These are phyloP conservation scores for Ogataea siamensis DNA, from an alignment of 805 yeast species.

Conservation along the genomic window DNA sequence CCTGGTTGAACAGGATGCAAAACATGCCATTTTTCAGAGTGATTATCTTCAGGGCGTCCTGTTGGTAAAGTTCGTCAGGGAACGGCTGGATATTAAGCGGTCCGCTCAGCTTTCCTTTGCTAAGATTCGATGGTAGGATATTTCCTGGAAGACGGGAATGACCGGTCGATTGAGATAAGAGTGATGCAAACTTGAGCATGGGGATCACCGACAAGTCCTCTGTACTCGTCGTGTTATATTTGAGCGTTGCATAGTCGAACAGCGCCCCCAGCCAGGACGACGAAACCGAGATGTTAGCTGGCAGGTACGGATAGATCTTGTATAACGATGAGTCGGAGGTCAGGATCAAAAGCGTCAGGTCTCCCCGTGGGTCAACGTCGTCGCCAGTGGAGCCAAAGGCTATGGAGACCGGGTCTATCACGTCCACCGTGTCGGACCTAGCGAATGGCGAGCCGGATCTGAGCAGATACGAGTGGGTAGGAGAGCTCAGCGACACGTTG, in stretches of 20 bases:
- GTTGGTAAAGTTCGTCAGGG: slow-evolving; percentile 51
- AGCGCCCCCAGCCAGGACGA: slow-evolving; percentile 29
- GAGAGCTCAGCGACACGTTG: slow-evolving; percentile 21
- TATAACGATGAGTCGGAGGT: slow-evolving; percentile 58
- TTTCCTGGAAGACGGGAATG: slow-evolving; percentile 7
- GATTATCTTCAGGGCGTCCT: slow-evolving; percentile 35
- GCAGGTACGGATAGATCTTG: slow-evolving; percentile 63
- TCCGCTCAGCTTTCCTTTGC: slow-evolving; percentile 37
- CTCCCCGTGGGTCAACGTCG: slow-evolving; percentile 36
- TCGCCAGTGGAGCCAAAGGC: slow-evolving; percentile 41
- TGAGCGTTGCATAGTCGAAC: slow-evolving; percentile 26
- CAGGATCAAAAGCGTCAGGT: slow-evolving; percentile 51
- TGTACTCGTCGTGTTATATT: slow-evolving; percentile 24
- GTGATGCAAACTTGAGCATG: slow-evolving; percentile 28
- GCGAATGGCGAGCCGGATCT: slow-evolving; percentile 20
- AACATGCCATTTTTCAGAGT: slow-evolving; percentile 28
- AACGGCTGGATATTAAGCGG: slow-evolving; percentile 54
- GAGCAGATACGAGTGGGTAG: slow-evolving; percentile 25
- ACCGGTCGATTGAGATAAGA: slow-evolving; percentile 17
- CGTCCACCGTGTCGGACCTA: slow-evolving; percentile 6
- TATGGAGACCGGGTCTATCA: slow-evolving; percentile 40
- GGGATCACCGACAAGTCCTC: slow-evolving; percentile 15
- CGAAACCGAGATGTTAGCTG: slow-evolving; percentile 41
- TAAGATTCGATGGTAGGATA: slow-evolving; percentile 20
- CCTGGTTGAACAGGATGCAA: slow-evolving; percentile 21